Conservation (phyloP, 139 green algal species). For the Penium margaritaceum region DNA sequence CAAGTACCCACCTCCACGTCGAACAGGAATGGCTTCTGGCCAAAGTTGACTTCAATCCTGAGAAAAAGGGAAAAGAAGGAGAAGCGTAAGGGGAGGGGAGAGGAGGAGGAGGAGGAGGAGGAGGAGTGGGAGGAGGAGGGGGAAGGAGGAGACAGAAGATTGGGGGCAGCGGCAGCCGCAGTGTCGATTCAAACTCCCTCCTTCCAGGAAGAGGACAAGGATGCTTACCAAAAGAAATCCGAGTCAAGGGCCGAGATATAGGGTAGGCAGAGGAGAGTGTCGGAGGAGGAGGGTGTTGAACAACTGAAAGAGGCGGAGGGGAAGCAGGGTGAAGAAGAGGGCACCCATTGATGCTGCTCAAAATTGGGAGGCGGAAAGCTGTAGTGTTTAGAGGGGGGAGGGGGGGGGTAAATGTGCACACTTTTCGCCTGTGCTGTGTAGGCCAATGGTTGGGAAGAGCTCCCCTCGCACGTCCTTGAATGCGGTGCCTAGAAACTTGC, state of each 20-base stretch:
- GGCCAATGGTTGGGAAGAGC: slow-evolving; percentile 75
- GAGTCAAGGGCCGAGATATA: no score
- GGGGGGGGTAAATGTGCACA: not conserved
- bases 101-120: not conserved
- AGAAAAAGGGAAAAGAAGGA: not conserved
- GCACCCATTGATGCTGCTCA: no score
- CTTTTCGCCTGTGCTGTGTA: slow-evolving; percentile 64
- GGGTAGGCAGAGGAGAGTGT: no score
- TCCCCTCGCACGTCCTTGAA: slow-evolving; percentile 56
- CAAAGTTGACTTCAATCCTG: slow-evolving; percentile 74
- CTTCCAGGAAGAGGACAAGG: no score
- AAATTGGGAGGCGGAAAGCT: no score
- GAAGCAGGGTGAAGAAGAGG: no score
- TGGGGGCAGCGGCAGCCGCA: no score
- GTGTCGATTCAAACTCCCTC: no score
- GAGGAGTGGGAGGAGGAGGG: no score
- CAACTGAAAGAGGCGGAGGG: no score
- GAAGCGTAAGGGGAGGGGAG: not conserved
- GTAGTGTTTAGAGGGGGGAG: not conserved
- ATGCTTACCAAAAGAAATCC: no score
- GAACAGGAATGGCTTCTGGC: slow-evolving; percentile 65
- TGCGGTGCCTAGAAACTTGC: slow-evolving; percentile 64
- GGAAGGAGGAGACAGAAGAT: not conserved
- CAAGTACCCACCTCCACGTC: slow-evolving; percentile 60
- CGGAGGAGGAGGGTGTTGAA: no score